Evolutionary conservation across 805 yeast species (phyloP).

Genomic region (Gaillardinia entomophila): DNA sequence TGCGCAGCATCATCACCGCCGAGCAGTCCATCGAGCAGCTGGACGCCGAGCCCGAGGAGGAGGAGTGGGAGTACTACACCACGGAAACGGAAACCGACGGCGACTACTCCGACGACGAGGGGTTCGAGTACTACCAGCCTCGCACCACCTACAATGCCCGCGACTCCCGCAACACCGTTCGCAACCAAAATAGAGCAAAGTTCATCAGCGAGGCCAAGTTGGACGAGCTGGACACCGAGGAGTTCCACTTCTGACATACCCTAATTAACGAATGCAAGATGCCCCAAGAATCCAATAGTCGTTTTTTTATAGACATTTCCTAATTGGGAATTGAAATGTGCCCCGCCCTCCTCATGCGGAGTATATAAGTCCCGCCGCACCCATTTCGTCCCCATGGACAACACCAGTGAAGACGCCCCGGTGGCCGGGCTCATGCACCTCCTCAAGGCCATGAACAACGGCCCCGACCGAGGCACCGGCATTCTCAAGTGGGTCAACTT

Average conservation of each 20-base stretch:
- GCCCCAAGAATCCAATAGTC: too few relatives aligned
- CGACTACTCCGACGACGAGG: not conserved
- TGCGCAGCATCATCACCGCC: constrained; percentile 2
- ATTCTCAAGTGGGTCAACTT: constrained; percentile 4
- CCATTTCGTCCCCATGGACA: too few relatives aligned
- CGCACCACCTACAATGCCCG: not conserved
- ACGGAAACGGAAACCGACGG: not conserved
- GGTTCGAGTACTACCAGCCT: not conserved
- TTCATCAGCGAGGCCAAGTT: not conserved
- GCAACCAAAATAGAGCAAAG: not conserved
- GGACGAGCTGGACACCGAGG: not conserved
- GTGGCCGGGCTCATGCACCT: not conserved
- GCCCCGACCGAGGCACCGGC: constrained; percentile 8
- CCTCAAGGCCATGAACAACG: not conserved
- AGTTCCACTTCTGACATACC: not conserved
- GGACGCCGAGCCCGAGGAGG: constrained; percentile 8
- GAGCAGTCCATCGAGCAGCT: constrained; percentile 7
- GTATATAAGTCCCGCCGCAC: too few relatives aligned
- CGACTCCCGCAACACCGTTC: not conserved
- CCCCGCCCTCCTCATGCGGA: too few relatives aligned
- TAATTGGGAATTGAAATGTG: too few relatives aligned
- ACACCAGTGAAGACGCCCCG: too few relatives aligned
- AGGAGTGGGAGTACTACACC: not conserved
- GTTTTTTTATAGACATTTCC: too few relatives aligned
- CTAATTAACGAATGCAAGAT: too few relatives aligned